A percentile compares a stretch with the other conserved stretches of the same genome.
phyloP scores from a whole-genome alignment of 148 eudicot species.

The Limonium bicolor region DNA sequence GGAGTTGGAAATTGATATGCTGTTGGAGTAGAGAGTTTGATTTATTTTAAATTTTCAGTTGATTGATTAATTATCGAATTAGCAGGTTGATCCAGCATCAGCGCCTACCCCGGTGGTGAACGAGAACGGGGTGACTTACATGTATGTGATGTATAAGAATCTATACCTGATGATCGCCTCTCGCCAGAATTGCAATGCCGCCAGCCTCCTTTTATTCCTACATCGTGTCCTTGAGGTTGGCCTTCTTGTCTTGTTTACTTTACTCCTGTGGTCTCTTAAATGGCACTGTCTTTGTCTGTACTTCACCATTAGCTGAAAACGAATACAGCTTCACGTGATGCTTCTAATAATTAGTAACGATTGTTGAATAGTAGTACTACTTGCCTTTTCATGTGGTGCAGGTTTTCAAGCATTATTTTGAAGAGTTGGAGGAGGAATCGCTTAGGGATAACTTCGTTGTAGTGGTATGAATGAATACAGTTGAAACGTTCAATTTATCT shows the following conservation, averaged over 20 bases:
- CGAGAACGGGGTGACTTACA: constrained; percentile 84
- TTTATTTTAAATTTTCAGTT: too few species aligned
- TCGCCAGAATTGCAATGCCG: constrained; percentile 94
- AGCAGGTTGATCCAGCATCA: too few species aligned
- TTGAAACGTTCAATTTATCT: background rate
- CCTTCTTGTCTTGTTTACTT: background rate
- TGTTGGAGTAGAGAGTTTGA: too few species aligned
- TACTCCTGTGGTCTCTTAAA: background rate
- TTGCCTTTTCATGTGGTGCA: constrained; percentile 12
- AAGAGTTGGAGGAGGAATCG: constrained; percentile 89
- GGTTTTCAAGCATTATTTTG: constrained; percentile 94
- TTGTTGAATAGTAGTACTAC: too few species aligned
- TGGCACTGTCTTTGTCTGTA: background rate
- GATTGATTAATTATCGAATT: too few species aligned
- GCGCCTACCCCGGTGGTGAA: constrained; percentile 70
- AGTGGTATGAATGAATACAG: constrained; percentile 94
- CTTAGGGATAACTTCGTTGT: constrained; percentile 95
- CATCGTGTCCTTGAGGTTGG: constrained; percentile 79
- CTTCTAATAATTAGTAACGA: too few species aligned
- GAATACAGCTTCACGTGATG: too few species aligned
- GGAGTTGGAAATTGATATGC: too few species aligned
- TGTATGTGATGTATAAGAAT: constrained; percentile 87
- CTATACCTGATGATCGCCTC: constrained; percentile 79
- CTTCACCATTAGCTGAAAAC: background rate
- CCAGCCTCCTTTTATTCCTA: constrained; percentile 77